A percentile compares a stretch with the other conserved stretches of the same genome.
Evolutionary conservation across 306 rosid genomes (phyloP).

Genomic region (Hippophae rhamnoides): DNA sequence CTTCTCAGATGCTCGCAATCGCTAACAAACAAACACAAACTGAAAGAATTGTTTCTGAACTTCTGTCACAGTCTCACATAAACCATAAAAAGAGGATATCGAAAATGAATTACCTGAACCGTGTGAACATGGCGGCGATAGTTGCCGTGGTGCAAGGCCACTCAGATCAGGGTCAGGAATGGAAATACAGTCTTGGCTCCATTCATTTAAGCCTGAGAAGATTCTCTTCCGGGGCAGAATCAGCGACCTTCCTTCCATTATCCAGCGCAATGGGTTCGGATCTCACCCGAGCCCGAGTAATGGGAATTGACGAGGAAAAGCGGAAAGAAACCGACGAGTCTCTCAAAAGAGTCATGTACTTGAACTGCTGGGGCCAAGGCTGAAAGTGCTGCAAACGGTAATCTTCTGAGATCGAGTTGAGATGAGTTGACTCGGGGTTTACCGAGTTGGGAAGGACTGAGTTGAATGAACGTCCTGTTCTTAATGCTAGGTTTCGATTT

Average conservation of each 20-base stretch:
- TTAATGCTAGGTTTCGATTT: no score
- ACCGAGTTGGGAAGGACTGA: slow-evolving; percentile 19
- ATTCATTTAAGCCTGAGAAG: slow-evolving; percentile 37
- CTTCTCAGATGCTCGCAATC: no score
- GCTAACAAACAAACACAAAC: no score
- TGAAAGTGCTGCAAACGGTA: slow-evolving; percentile 10
- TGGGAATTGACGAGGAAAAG: slow-evolving; percentile 30
- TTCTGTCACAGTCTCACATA: no score
- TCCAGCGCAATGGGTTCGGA: slow-evolving; percentile 37
- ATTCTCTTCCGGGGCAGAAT: slow-evolving; percentile 24
- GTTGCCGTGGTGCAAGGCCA: slow-evolving; percentile 65
- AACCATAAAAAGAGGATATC: not conserved
- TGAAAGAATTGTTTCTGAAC: no score
- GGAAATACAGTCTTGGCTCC: slow-evolving; percentile 50
- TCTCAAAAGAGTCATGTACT: slow-evolving; percentile 71
- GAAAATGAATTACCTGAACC: slow-evolving; percentile 45
- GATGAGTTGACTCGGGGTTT: slow-evolving; percentile 10
- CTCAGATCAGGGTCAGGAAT: slow-evolving; percentile 44
- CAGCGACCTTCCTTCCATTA: slow-evolving; percentile 27
- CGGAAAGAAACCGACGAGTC: slow-evolving; percentile 56
- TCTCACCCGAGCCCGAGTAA: slow-evolving; percentile 14
- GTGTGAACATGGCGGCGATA: slow-evolving; percentile 67
- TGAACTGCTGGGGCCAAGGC: slow-evolving; percentile 93
- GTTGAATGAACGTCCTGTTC: not conserved
- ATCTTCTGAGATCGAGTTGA: not conserved